Conservation (phyloP, 805 yeast species). For the Phaffomyces thermotolerans region DNA sequence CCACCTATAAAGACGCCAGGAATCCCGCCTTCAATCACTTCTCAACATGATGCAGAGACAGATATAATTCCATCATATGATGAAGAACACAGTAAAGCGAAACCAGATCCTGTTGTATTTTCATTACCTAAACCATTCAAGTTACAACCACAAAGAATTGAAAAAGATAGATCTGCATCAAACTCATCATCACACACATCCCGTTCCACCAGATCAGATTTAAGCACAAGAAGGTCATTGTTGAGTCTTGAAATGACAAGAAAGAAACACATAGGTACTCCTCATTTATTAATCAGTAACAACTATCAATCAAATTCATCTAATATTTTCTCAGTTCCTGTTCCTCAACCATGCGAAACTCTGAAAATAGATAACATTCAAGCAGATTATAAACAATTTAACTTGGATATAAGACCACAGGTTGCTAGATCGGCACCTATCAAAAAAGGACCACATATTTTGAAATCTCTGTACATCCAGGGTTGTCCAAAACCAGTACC, state of each 20-base stretch:
- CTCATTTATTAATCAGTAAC: slow-evolving; percentile 8
- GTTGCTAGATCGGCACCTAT: neutral
- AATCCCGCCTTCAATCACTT: neutral
- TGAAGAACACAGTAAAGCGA: neutral
- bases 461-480: neutral
- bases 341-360: neutral
- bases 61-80: slow-evolving; percentile 1
- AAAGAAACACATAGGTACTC: slow-evolving; percentile 18
- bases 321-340: neutral
- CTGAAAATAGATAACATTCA: neutral
- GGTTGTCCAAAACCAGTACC: neutral
- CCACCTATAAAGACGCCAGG: neutral
- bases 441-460: slow-evolving; percentile 3
- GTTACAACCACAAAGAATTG: neutral
- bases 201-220: slow-evolving; percentile 3
- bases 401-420: neutral
- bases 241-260: slow-evolving; percentile 19
- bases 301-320: neutral
- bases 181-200: slow-evolving; percentile 3
- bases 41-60: neutral
- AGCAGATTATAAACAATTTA: neutral
- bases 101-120: neutral
- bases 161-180: slow-evolving; percentile 2
- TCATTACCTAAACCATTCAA: slow-evolving; percentile 3
- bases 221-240: slow-evolving; percentile 10